These are phyloP conservation scores for Globisporangium paroecandrum DNA, from an alignment of 352 stramenopile genomes.

Conservation along the genomic window DNA sequence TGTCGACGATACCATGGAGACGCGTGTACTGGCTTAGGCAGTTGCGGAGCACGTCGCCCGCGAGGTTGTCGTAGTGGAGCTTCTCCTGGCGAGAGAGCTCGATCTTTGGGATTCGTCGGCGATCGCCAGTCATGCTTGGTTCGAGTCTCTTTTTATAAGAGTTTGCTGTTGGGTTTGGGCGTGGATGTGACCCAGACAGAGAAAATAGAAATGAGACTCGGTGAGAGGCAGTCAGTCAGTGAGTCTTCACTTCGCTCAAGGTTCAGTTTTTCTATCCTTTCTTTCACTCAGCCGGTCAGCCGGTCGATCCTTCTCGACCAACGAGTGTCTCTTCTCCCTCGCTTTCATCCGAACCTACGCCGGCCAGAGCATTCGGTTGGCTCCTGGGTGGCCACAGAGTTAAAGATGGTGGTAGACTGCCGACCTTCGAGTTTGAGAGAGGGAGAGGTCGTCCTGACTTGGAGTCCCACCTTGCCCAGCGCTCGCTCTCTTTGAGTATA, in stretches of 20 bases:
- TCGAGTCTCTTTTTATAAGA: background rate
- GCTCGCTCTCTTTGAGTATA: slow-evolving; percentile 4
- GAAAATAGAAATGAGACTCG: slow-evolving; percentile 3
- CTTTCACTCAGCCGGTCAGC: background rate
- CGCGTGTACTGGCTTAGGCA: background rate
- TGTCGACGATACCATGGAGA: slow-evolving; percentile 3
- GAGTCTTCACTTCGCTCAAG: background rate
- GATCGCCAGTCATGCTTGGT: background rate
- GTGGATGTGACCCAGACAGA: background rate
- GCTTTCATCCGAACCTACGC: background rate
- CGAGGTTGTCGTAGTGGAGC: slow-evolving; percentile 6
- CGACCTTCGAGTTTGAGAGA: background rate
- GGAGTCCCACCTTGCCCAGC: background rate
- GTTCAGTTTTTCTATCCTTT: background rate
- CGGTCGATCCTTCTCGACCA: background rate
- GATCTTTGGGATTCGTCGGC: background rate
- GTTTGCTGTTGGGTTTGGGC: background rate
- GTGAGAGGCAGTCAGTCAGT: background rate
- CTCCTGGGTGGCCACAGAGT: background rate
- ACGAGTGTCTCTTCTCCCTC: background rate
- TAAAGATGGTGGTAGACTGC: background rate
- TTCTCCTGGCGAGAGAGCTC: slow-evolving; percentile 2
- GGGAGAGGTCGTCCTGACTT: slow-evolving; percentile 1
- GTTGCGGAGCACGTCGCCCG: background rate
- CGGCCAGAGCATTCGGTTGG: background rate